Evolutionary conservation across 257 asterid species (phyloP).

Genomic region (Ballota nigra): DNA sequence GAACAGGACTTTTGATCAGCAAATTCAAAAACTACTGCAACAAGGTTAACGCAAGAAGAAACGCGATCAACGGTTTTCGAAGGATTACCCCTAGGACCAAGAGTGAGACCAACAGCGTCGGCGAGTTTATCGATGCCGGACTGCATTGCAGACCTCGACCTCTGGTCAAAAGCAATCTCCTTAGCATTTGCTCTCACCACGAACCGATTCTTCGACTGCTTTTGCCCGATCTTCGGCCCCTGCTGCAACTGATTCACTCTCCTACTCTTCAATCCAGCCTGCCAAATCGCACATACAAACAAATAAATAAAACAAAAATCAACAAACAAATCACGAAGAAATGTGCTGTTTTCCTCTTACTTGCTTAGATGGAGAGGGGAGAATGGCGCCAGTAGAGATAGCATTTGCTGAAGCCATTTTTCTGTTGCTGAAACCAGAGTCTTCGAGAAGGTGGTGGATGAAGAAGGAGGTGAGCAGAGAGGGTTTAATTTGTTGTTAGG

Average conservation of each 20-base stretch:
- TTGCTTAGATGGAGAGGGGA: constrained; percentile 56
- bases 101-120: constrained; percentile 89
- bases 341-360: constrained; percentile 22
- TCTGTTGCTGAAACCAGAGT: not conserved
- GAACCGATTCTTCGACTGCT: constrained; percentile 59
- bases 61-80: not conserved
- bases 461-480: not conserved
- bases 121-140: constrained; percentile 91
- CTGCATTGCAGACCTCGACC: constrained; percentile 83
- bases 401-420: constrained; percentile 87
- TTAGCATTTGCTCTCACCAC: constrained; percentile 79
- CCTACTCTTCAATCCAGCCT: constrained; percentile 58
- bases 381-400: constrained; percentile 59
- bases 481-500: not conserved
- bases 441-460: constrained; percentile 16
- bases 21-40: too few relatives aligned
- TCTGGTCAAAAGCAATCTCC: constrained; percentile 95
- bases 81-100: constrained; percentile 86
- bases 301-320: too few relatives aligned
- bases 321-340: constrained; percentile 1
- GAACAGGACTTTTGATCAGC: too few relatives aligned
- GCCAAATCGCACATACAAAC: not conserved
- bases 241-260: constrained; percentile 62
- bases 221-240: constrained; percentile 46
- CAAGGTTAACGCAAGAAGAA: too few relatives aligned